Conservation (phyloP, 176 grass and related monocot species). For the Miscanthus lutarioriparius region DNA sequence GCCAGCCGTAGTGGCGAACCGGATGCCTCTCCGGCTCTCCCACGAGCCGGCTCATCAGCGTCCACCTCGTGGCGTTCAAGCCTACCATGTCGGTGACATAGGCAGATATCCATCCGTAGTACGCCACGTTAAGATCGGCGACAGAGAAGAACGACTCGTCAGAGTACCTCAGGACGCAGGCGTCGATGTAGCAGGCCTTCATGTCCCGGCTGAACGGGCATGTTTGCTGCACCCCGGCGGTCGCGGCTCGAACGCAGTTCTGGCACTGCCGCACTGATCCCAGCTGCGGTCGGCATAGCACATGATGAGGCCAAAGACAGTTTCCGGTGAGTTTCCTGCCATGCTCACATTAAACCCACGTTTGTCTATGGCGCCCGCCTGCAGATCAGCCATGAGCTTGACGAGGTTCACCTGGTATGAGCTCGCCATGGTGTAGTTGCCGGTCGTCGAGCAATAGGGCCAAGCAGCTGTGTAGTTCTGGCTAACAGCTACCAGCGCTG, state of each 20-base stretch:
- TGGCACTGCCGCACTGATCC: conserved; percentile 8
- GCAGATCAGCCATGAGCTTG: neutral
- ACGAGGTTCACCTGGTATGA: no score
- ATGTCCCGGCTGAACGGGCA: neutral
- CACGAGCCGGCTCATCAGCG: neutral
- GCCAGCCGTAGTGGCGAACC: no score
- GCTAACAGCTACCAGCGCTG: neutral
- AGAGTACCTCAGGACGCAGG: no score
- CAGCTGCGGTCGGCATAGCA: conserved; percentile 33
- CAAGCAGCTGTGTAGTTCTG: neutral
- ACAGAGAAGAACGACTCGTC: no score
- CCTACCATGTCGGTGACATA: neutral
- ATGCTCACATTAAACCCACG: neutral
- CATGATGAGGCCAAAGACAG: conserved; percentile 35
- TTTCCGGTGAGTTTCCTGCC: neutral
- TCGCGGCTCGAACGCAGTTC: conserved; percentile 10
- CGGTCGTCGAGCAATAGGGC: neutral
- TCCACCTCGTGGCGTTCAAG: neutral
- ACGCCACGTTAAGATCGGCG: no score
- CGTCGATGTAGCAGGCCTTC: no score
- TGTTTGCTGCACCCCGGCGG: neutral
- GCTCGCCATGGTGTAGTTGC: neutral
- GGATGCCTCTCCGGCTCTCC: no score
- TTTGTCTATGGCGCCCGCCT: neutral
- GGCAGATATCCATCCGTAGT: neutral